phyloP scores from a whole-genome alignment of 169 alveolate species.

The Plasmodium vinckei region DNA sequence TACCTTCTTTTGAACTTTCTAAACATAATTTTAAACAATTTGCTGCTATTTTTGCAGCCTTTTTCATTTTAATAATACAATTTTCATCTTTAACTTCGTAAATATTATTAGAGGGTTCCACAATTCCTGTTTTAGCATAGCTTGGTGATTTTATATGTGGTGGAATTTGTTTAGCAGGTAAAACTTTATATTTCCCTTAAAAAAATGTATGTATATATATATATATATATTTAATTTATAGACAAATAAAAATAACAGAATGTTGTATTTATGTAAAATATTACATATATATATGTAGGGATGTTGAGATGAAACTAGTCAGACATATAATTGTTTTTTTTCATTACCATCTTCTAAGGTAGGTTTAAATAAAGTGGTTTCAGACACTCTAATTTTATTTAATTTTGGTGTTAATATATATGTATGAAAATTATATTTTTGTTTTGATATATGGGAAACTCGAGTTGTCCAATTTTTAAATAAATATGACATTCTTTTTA shows the following conservation, averaged over 20 bases:
- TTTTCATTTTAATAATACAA: constrained; percentile 78
- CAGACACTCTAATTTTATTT: constrained; percentile 53
- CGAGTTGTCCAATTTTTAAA: constrained; percentile 6
- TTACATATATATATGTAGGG: too few relatives aligned
- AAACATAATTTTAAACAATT: constrained; percentile 82
- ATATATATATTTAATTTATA: background rate
- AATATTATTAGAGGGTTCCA: constrained; percentile 14
- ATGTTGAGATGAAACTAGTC: too few relatives aligned
- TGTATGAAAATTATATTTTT: constrained; percentile 32
- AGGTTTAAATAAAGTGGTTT: constrained; percentile 29
- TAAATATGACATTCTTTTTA: constrained; percentile 23
- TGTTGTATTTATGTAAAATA: too few relatives aligned
- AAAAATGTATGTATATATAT: too few relatives aligned
- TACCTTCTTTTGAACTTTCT: constrained; percentile 84
- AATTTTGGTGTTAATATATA: constrained; percentile 64
- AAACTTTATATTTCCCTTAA: constrained; percentile 81
- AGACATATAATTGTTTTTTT: constrained; percentile 11
- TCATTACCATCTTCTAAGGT: constrained; percentile 74
- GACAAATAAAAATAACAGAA: background rate
- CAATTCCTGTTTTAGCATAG: constrained; percentile 78
- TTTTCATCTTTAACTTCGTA: constrained; percentile 82
- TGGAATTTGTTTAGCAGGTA: constrained; percentile 78
- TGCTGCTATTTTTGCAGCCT: constrained; percentile 83
- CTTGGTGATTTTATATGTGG: constrained; percentile 79
- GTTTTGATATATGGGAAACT: constrained; percentile 7